phyloP scores from a whole-genome alignment of 1,284 basidiomycete species.

The Puccinia triticina region DNA sequence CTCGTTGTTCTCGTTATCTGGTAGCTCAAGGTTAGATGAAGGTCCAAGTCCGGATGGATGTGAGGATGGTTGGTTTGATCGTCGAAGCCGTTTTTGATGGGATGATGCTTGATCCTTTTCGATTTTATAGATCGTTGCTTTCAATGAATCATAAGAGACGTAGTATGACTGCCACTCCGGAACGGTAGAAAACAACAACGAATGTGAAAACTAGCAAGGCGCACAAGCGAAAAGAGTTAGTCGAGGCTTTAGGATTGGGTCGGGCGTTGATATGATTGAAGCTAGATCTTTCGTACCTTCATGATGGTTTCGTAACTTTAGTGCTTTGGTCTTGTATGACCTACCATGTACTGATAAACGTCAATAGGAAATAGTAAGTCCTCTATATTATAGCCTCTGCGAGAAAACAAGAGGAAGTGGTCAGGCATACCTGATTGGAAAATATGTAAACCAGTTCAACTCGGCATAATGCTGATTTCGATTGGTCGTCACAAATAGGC shows the following conservation, averaged over 20 bases:
- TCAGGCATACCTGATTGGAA: no score
- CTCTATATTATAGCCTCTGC: no score
- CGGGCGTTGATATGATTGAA: not conserved
- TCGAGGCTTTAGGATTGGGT: not conserved
- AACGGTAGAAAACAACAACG: constrained; percentile 36
- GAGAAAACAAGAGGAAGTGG: no score
- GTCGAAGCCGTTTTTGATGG: not conserved
- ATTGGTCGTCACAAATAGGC: no score
- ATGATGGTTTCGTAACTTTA: no score
- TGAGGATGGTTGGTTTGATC: not conserved
- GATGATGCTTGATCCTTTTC: constrained; percentile 18
- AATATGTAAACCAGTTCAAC: no score
- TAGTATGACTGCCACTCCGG: constrained; percentile 43
- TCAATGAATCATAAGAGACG: constrained; percentile 40
- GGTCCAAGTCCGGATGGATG: constrained; percentile 2
- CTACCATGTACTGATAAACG: no score
- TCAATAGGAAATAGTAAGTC: no score
- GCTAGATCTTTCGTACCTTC: no score
- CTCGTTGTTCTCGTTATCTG: constrained; percentile 15
- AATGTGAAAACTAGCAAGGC: constrained; percentile 21
- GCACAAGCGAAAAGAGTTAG: not conserved
- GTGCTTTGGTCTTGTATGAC: no score
- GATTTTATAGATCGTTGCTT: constrained; percentile 36
- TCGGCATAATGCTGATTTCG: no score
- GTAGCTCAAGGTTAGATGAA: not conserved